Evolutionary conservation across 1,284 basidiomycete species (phyloP), one percentile per base, ranked within the genome.

Genomic region (Cystobasidium slooffiae): DNA sequence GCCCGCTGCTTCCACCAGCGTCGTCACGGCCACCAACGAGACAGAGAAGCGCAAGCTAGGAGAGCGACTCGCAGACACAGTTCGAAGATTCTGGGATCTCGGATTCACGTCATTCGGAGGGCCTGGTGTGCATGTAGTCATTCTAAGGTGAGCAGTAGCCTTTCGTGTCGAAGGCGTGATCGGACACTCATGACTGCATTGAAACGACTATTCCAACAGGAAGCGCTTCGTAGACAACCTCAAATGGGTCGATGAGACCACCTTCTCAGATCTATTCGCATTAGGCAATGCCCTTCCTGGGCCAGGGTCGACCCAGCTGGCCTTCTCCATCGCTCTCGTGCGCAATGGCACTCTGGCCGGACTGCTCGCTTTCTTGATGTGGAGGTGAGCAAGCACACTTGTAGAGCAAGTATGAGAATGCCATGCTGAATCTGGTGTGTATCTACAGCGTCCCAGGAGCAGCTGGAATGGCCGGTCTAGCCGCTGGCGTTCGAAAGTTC

Each of bases 401-500:
- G 61, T 8, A 73, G 68, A 65, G 61, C 53, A n/a, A 67, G 69
- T 51, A 46, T 49, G 10, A 20, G 53, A 8, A n/a, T 74, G 2
- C 72, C 62, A 51, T 58, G 72, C 6, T 66, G 51, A 37, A 49
- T 53, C 3, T 47, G 55, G 9, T n/a, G 16, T 58, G 64, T 55
- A 14, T 67, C 56, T 65, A 24, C 52, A 80, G 81, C 76, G 80
- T 86, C 4, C 87, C 86, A 7, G 86, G 86, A 12, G 85, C 86
- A 0, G 76, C 85, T 0, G 85, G 84, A 1, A 88, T 88, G 87
- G 85, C 84, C 20, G 84, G 81, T 3, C 80, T 88, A 9, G 85
- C 84, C 0, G 81, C 86, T 0, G 87, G 84, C n/a, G 84, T 88
- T 3, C 79, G 82, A n/a, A 81, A 78, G 6, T 84, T 88, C 20